phyloP scores from a whole-genome alignment of 768 basidiomycete genomes.

The Tricholoma terreum region DNA sequence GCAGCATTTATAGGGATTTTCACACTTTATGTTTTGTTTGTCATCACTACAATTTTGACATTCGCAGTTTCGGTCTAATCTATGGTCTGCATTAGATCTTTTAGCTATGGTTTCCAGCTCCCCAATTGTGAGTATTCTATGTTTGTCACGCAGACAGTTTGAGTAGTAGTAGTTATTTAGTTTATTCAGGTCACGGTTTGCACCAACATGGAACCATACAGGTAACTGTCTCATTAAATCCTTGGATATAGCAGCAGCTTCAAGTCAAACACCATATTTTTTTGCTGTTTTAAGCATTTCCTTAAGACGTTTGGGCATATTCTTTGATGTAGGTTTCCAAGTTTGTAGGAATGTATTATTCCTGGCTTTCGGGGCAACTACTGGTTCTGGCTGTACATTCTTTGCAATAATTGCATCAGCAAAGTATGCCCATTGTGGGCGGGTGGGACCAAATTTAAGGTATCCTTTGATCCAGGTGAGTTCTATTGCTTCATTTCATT shows the following conservation, averaged over 20 bases:
- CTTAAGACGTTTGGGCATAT: constrained; percentile 9
- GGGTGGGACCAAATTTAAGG: constrained; percentile 5
- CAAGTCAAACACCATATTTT: constrained; percentile 15
- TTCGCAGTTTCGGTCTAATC: no score
- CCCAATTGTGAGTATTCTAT: constrained; percentile 11
- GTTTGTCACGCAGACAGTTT: constrained; percentile 13
- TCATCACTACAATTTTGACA: no score
- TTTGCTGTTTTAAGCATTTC: constrained; percentile 17
- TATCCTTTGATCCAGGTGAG: constrained; percentile 23
- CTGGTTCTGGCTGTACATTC: not conserved
- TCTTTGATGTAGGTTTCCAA: constrained; percentile 17
- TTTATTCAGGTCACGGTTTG: not conserved
- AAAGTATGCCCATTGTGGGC: constrained; percentile 27
- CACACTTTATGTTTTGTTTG: no score
- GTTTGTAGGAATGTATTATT: constrained; percentile 25
- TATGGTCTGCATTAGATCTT: no score
- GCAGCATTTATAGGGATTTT: no score
- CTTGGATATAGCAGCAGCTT: constrained; percentile 9
- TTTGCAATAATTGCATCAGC: constrained; percentile 22
- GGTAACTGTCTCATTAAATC: constrained; percentile 17
- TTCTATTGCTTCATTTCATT: constrained; percentile 25
- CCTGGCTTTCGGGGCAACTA: constrained; percentile 1
- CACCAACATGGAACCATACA: constrained; percentile 30
- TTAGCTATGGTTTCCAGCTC: no score
- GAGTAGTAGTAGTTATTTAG: constrained; percentile 4